These are phyloP conservation scores for Nothopassalora personata DNA, from an alignment of 2,329 filamentous ascomycete genomes.

Conservation along the genomic window DNA sequence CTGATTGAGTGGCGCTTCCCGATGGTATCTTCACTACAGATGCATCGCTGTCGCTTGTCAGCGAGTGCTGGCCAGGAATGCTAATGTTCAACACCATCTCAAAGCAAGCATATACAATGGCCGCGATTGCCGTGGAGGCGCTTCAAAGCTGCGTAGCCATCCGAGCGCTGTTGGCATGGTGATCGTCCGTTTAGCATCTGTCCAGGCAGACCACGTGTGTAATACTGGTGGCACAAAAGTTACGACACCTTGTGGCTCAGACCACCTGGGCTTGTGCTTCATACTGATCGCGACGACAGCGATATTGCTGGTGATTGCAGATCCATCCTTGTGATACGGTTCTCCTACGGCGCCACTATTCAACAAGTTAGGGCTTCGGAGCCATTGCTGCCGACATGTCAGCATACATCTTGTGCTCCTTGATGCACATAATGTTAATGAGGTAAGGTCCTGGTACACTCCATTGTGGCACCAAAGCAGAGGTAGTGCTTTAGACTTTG, in stretches of 20 bases:
- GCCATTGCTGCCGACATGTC: not conserved
- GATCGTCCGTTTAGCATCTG: not conserved
- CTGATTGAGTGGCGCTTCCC: not conserved
- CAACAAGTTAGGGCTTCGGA: not conserved
- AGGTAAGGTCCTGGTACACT: too few relatives aligned
- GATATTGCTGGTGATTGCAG: not conserved
- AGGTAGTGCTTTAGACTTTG: too few relatives aligned
- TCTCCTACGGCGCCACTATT: too few relatives aligned
- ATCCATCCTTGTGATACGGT: too few relatives aligned
- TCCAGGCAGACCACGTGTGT: too few relatives aligned
- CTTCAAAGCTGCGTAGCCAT: not conserved
- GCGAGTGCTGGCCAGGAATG: not conserved
- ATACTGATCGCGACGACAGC: not conserved
- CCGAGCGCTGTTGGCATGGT: not conserved
- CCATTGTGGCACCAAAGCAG: too few relatives aligned
- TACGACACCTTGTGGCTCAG: too few relatives aligned
- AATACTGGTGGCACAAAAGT: too few relatives aligned
- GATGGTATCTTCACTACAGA: not conserved
- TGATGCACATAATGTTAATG: slow-evolving; percentile 1
- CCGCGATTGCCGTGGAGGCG: not conserved
- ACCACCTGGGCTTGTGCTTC: not conserved
- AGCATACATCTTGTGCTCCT: not conserved
- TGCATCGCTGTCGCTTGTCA: not conserved
- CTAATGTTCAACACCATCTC: not conserved
- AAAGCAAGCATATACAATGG: not conserved